Evolutionary conservation across 768 basidiomycete species (phyloP).

Genomic region (Crepidotus variabilis): DNA sequence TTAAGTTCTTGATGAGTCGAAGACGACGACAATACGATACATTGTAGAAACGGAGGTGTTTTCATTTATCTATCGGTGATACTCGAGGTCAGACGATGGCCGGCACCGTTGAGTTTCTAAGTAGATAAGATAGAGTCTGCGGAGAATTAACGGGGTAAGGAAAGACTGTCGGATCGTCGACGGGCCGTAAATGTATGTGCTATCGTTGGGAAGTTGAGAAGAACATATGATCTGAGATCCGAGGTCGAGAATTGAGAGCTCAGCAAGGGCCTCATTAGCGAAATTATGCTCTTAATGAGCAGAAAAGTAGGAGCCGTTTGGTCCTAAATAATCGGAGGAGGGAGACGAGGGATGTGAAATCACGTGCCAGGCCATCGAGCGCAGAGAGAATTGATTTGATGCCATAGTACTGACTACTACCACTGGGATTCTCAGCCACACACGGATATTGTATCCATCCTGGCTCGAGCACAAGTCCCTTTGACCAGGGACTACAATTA

Average conservation of each 20-base stretch:
- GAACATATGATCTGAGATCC: not conserved
- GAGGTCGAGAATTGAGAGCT: not conserved
- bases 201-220: not conserved
- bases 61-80: not conserved
- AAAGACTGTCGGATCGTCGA: not conserved
- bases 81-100: not conserved
- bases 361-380: constrained; percentile 1
- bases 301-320: not conserved
- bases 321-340: not conserved
- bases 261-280: not conserved
- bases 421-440: not conserved
- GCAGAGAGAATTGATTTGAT: constrained; percentile 5
- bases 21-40: no score
- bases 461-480: not conserved
- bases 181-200: not conserved
- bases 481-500: constrained; percentile 9
- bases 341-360: not conserved
- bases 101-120: not conserved
- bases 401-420: not conserved
- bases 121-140: not conserved
- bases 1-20: not conserved
- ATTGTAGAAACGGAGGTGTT: not conserved
- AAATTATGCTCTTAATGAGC: not conserved
- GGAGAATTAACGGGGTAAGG: not conserved
- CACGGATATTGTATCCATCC: constrained; percentile 4